A percentile compares a stretch with the other conserved stretches of the same genome.
Evolutionary conservation across 257 asterid species (phyloP).

Genomic region (Apocynum venetum): DNA sequence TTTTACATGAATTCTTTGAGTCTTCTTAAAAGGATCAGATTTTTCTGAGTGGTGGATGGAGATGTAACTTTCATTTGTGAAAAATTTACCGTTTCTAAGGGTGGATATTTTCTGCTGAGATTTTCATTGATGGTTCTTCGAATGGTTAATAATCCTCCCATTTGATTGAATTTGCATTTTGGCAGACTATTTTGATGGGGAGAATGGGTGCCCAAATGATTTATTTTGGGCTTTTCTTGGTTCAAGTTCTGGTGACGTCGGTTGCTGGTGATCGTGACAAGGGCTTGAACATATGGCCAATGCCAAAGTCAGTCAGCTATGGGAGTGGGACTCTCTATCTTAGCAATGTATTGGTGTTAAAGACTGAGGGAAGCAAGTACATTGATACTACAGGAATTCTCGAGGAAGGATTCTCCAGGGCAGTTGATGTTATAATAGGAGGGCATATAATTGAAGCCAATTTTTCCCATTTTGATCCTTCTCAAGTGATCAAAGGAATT

Average conservation of each 20-base stretch:
- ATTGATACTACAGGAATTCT: conserved; percentile 70
- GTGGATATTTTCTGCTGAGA: too few relatives aligned
- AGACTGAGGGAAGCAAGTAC: conserved; percentile 65
- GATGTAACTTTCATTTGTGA: not conserved
- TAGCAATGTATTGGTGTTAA: conserved; percentile 55
- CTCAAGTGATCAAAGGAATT: conserved; percentile 60
- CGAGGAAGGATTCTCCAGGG: conserved; percentile 60
- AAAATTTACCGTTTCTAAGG: not conserved
- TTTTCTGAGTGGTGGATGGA: not conserved
- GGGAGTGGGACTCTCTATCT: conserved; percentile 51
- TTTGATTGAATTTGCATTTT: conserved; percentile 7
- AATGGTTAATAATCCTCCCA: not conserved
- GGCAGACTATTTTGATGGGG: conserved; percentile 40
- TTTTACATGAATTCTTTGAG: not conserved
- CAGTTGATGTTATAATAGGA: conserved; percentile 38
- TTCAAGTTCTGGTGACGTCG: conserved; percentile 31
- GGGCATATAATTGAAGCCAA: conserved; percentile 52
- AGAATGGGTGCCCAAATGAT: conserved; percentile 14
- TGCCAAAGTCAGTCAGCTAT: conserved; percentile 69
- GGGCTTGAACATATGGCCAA: conserved; percentile 76
- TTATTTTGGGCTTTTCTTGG: conserved; percentile 31
- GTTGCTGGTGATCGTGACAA: conserved; percentile 37
- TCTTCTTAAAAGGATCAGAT: not conserved
- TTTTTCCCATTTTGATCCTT: conserved; percentile 39
- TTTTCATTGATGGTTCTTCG: not conserved